Evolutionary conservation across 2,329 filamentous ascomycete genomes (phyloP).

Genomic region (Penicillium sp.): DNA sequence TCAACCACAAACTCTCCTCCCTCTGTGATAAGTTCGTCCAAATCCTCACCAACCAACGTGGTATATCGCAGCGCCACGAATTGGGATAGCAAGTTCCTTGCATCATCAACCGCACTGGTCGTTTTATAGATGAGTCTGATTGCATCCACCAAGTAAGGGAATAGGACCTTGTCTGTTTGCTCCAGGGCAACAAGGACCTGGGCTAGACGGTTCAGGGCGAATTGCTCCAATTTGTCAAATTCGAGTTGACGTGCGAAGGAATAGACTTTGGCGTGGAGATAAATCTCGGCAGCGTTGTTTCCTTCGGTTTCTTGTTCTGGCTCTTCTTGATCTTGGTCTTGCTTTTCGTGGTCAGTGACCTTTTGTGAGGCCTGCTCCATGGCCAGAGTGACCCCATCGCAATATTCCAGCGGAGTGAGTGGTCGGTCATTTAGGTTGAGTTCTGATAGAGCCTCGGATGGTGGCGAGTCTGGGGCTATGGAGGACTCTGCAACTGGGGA

Average conservation of each 20-base stretch:
- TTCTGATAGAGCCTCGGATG: background rate
- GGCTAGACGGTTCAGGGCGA: slow-evolving; percentile 1
- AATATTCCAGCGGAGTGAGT: background rate
- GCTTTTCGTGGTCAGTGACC: background rate
- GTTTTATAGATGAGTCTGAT: slow-evolving; percentile 6
- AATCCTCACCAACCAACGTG: background rate
- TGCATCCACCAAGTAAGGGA: slow-evolving; percentile 5
- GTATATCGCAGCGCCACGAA: slow-evolving; percentile 8
- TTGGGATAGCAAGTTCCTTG: slow-evolving; percentile 8
- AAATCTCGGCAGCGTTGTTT: background rate
- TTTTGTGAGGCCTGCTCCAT: background rate
- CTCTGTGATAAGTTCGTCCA: slow-evolving; percentile 4
- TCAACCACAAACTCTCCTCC: slow-evolving; percentile 13
- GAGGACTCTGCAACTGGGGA: background rate
- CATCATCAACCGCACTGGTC: background rate
- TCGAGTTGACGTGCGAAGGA: slow-evolving; percentile 4
- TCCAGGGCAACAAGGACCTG: slow-evolving; percentile 1
- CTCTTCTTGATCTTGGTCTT: background rate
- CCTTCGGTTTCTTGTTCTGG: background rate
- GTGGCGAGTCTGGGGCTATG: background rate
- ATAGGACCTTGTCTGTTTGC: background rate
- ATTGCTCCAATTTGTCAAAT: slow-evolving; percentile 1
- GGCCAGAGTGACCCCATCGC: background rate
- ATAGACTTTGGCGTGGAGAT: slow-evolving; percentile 10
- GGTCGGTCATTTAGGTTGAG: background rate